Evolutionary conservation across 192 early-diverging fungal species (phyloP).

Genomic region (Chytriomyces sp.): DNA sequence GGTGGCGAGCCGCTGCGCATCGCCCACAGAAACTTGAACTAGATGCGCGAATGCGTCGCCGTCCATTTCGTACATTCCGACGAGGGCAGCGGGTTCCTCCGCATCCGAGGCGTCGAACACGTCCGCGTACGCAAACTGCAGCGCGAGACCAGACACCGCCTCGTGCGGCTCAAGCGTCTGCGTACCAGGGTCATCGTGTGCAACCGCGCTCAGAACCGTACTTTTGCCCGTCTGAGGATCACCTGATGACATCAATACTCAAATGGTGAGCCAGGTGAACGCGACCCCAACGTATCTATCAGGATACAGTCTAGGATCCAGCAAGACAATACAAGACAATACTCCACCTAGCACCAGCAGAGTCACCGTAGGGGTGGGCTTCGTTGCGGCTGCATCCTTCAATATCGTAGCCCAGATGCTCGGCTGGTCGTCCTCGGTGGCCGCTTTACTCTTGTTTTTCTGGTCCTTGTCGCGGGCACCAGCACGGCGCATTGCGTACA

Average conservation of each 20-base stretch:
- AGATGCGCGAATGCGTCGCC: constrained; percentile 51
- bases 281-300: no score
- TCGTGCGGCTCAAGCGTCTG: constrained; percentile 42
- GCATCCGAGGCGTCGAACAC: constrained; percentile 85
- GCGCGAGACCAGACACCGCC: constrained; percentile 72
- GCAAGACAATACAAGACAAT: no score
- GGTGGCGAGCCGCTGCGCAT: constrained; percentile 71
- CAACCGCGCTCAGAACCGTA: constrained; percentile 64
- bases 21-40: no score
- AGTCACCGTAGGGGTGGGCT: constrained; percentile 72
- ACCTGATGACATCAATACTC: constrained; percentile 43
- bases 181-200: constrained; percentile 54
- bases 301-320: no score
- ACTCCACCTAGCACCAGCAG: constrained; percentile 82
- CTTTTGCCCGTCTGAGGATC: constrained; percentile 84
- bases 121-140: constrained; percentile 82
- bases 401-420: constrained; percentile 88
- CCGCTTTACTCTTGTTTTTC: background rate
- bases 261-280: no score
- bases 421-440: constrained; percentile 33
- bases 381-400: constrained; percentile 72
- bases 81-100: constrained; percentile 67
- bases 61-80: constrained; percentile 81
- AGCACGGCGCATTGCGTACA: background rate
- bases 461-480: background rate